Evolutionary conservation across 2,329 filamentous ascomycete species (phyloP), one percentile per base, ranked within the genome.

Genomic region (Ampelomyces quisqualis): DNA sequence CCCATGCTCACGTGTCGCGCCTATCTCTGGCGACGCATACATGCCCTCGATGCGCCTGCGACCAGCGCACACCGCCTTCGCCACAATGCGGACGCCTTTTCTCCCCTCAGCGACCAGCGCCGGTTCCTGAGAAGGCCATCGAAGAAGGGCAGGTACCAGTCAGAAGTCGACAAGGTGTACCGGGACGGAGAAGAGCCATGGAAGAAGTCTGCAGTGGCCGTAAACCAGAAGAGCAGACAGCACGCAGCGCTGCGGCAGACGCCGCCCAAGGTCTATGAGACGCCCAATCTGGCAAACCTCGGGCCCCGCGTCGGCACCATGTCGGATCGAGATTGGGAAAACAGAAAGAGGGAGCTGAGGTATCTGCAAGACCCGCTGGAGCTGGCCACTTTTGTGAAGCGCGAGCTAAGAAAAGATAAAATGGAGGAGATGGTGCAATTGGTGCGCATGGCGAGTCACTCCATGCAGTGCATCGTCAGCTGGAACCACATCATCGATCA

Each of bases 401-500:
- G 74, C 34, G 73, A 81, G 13, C 72, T 97, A 33, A 64, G 64
- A 4, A 75, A 78, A 43, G 78, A 78, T 28, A 73, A 82, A 21
- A 77, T 78, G 24, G 79, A 82, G 2, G 82, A 88, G 58, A 89
- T 90, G 18, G 67, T 85, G 28, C 72, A 80, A 14, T 65, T 95
- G 44, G 79, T 85, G 24, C 81, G 85, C 43, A 73, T 78, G 53
- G 85, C 85, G n/a, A 89, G 83, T 65, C 81, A 77, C 51, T 67
- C 74, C 1, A 75, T 79, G 50, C 72, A 82, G 43, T 82, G 85
- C 49, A 73, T 80, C 3, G 90, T 94, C 43, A 83, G 86, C 43
- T 98, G 91, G 90, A 97, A 97, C 68, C 80, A 87, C 60, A 69
- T 95, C 30, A 84, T 98, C 41, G 78, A 84, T 42, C 81, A 89